These are phyloP conservation scores for Stereum hirsutum DNA, from an alignment of 1,284 basidiomycete genomes.

Conservation along the genomic window DNA sequence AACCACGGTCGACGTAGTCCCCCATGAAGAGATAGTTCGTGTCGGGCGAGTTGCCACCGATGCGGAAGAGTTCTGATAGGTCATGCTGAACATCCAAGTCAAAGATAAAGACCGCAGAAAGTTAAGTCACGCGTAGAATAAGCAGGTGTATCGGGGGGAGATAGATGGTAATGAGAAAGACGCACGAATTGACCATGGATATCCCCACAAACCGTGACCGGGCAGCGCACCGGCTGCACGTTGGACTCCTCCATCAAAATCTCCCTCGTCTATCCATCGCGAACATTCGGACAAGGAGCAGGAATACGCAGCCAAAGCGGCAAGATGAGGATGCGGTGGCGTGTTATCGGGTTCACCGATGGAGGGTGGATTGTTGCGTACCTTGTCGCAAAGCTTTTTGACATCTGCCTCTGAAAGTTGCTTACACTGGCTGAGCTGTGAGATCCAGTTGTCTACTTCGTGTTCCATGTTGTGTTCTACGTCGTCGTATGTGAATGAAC, in stretches of 20 bases:
- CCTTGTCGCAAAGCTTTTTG: conserved; percentile 98
- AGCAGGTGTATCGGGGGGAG: conserved; percentile 10
- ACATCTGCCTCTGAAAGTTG: conserved; percentile 95
- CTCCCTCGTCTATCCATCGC: conserved; percentile 72
- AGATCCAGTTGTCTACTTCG: conserved; percentile 93
- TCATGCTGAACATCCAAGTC: conserved; percentile 66
- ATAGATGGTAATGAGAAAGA: conserved; percentile 21
- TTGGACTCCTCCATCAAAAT: conserved; percentile 98
- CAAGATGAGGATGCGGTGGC: conserved; percentile 4
- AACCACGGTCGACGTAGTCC: conserved; percentile 98
- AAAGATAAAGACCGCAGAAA: conserved; percentile 6
- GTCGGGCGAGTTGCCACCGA: conserved; percentile 98
- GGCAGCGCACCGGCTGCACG: conserved; percentile 96
- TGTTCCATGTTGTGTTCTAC: conserved; percentile 49
- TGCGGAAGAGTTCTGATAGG: conserved; percentile 97
- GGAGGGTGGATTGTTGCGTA: conserved; percentile 31
- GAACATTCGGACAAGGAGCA: conserved; percentile 11
- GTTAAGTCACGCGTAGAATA: conserved; percentile 10
- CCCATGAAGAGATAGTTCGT: conserved; percentile 99
- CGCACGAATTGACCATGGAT: conserved; percentile 99
- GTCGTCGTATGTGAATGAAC: conserved; percentile 7
- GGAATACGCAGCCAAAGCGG: neutral
- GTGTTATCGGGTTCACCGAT: conserved; percentile 16
- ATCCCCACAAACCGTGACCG: conserved; percentile 95
- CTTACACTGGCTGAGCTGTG: conserved; percentile 96